phyloP scores from a whole-genome alignment of 805 yeast genomes.

The Brettanomyces bruxellensis region DNA sequence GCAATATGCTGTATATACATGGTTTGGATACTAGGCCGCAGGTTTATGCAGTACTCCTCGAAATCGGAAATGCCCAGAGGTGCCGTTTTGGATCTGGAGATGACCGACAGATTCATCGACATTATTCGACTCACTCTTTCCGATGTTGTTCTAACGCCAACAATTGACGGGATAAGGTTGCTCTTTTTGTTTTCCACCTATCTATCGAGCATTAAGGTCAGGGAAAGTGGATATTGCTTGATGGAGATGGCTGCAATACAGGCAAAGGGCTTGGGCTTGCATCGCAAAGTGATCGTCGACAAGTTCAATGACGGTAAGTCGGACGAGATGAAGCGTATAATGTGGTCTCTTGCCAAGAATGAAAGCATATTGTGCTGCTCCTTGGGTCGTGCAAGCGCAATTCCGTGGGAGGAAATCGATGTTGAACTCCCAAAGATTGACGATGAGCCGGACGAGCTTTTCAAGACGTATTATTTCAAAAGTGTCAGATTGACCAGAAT shows the following conservation, averaged over 20 bases:
- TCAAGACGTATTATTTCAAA: constrained; percentile 24
- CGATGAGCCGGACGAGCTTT: constrained; percentile 23
- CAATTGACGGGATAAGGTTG: constrained; percentile 35
- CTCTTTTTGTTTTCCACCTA: constrained; percentile 33
- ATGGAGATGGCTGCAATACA: constrained; percentile 39
- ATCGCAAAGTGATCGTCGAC: constrained; percentile 29
- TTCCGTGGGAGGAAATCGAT: constrained; percentile 36
- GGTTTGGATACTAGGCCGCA: constrained; percentile 34
- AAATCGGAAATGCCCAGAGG: constrained; percentile 16
- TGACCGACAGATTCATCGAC: constrained; percentile 28
- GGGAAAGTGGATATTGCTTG: constrained; percentile 41
- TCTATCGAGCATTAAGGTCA: constrained; percentile 33
- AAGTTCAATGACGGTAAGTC: constrained; percentile 26
- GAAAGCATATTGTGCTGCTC: constrained; percentile 34
- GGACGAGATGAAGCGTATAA: constrained; percentile 31
- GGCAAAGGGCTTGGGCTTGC: constrained; percentile 39
- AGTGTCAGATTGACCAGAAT: constrained; percentile 29
- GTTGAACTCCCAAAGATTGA: constrained; percentile 28
- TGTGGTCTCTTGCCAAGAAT: constrained; percentile 36
- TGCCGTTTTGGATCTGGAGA: constrained; percentile 17
- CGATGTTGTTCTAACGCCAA: constrained; percentile 35
- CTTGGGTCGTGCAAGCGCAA: constrained; percentile 37
- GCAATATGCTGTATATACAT: constrained; percentile 38
- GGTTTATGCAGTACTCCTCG: constrained; percentile 22
- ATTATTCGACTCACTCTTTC: constrained; percentile 33